Base-by-base conservation (phyloP, 345 rosid species). In the Lepidium africanum region DNA sequence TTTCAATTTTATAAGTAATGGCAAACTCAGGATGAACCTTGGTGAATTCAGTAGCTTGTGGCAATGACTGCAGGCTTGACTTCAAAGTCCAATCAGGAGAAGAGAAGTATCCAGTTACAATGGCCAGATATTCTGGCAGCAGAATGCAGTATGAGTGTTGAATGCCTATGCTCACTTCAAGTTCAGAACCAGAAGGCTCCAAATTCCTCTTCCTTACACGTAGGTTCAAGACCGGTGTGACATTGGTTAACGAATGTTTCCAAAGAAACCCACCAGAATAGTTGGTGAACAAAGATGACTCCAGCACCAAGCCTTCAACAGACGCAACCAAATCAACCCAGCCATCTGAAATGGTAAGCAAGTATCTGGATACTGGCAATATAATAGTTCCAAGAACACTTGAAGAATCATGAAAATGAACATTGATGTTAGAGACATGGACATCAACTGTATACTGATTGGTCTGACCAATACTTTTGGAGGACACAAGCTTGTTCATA, bases 351-450 rank as follows among this genome's bases (percentile, higher is more conserved):
- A 86, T 46, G 67, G 75, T 46, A 74, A 85, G 68, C 52, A 83
- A 69, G 30, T 78, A 81, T 64, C 64, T 81, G 68, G 84, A 70
- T 35, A 78, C 69, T 33, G 92, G 86, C 61, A 92, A 50, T 1
- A 59, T 65, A 72, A 92, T 66, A 43, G 86, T 83, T 81, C 90
- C 98, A 76, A 92, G 40, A 67, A 79, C 77, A 79, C 84, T 76
- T 42, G 96, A 81, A 53, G 87, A 79, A 78, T 92, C 96, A 83
- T 92, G 96, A 69, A 90, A 86, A 83, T 90, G 87, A 50, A 90
- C 81, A 69, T 70, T 83, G 63, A 80, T 70, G 57, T 83, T 82
- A 57, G 50, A 78, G 47, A 86, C 70, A 77, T 75, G 77, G 67
- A 85, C 54, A 77, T 90, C 85, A 67, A 83, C 63, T 38, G 38